Evolutionary conservation across 2,329 filamentous ascomycete species (phyloP), one percentile per base, ranked within the genome.

Genomic region (Calonectria pteridis): DNA sequence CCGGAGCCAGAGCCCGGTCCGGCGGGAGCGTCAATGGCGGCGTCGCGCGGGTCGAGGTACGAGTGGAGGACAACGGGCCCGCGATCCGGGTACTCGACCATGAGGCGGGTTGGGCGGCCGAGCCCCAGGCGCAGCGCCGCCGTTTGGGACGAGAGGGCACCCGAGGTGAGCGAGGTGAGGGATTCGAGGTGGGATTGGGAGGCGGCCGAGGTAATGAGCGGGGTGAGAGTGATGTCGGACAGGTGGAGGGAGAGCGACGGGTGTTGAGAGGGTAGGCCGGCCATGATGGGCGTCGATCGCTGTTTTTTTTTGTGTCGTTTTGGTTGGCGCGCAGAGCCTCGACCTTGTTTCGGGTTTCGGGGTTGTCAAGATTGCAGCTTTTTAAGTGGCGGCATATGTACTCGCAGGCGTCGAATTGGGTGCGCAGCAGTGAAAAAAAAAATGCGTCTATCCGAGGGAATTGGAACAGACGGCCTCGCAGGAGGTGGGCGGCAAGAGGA

Each of bases 221-320:
- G 89, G 6, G 89, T 90, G 76, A 91, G 87, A 73, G 88, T 84
- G 73, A 87, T 84, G 85, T 92, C 91, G 76, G 89, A 87, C 73
- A 92, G 87, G 85, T 91, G 89, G 74, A 91, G 85, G 77, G 88
- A 85, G 67, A 91, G 86, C 72, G 84, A 82, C 43, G 89, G 89
- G 82, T 89, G 86, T 77, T 89, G 86, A 13, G 85, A 84, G 64
- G 88, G 88, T 64, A 85, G 83, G 75, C 78, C 81, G 53, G 83
- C 78, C 84, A 85, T 85, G 78, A 74, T 79, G 80, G 73, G 66
- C 65, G 49, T 67, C 23, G 33, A 43, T 66, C 43, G 29, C 33
- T 63, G n/a, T n/a, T 46, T 46, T 46, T 46, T 46, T 33, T 46
- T 46, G 26, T 29, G 28, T 63, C 28, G 18, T 62, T 37, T 20